phyloP scores from a whole-genome alignment of 148 eudicot species.

The Silene conica region DNA sequence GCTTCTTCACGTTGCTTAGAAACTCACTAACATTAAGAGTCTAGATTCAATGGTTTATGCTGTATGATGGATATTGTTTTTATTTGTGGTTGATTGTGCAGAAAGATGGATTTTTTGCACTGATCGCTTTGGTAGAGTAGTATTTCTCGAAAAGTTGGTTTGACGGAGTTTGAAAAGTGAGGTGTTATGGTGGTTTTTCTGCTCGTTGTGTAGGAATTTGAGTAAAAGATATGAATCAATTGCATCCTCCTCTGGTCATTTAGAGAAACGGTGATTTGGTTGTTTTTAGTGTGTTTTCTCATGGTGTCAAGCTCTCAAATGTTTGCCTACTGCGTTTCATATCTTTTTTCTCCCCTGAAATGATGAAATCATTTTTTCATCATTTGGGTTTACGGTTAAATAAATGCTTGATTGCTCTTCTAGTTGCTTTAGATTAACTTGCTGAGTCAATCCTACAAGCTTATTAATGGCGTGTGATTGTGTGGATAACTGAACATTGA shows the following conservation, averaged over 20 bases:
- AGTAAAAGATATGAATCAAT: constrained; percentile 30
- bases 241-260: constrained; percentile 34
- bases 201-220: constrained; percentile 13
- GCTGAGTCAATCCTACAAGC: background rate
- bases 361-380: background rate
- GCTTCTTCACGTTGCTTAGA: too few species aligned
- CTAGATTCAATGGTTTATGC: too few species aligned
- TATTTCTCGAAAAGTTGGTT: background rate
- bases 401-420: background rate
- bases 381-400: background rate
- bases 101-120: too few species aligned
- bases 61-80: too few species aligned
- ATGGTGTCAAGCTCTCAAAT: background rate
- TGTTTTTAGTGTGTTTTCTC: constrained; percentile 5
- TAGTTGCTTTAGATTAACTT: background rate
- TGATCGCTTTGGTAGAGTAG: background rate
- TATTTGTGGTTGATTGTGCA: too few species aligned
- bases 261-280: constrained; percentile 37
- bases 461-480: background rate
- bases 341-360: background rate
- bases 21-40: too few species aligned
- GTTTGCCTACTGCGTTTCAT: background rate
- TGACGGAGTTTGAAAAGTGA: background rate
- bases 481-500: background rate
- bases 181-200: constrained; percentile 13